Conservation (phyloP, 1,284 basidiomycete species). For the Malassezia restricta region DNA sequence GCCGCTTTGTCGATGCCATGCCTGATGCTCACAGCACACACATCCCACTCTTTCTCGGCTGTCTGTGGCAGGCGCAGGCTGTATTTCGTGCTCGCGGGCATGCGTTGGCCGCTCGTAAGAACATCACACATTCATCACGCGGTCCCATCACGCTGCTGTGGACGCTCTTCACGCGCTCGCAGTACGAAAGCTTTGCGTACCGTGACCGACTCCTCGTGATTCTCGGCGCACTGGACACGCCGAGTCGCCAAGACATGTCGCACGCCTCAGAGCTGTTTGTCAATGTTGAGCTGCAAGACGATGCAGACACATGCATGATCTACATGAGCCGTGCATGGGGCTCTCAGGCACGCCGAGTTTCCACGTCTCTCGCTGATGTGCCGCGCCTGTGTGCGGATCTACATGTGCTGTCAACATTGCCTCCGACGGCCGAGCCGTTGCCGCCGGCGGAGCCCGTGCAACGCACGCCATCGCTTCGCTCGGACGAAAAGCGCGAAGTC, state of each 20-base stretch:
- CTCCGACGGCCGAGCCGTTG: background rate
- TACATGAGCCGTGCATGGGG: slow-evolving; percentile 1
- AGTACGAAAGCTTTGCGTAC: slow-evolving; percentile 6
- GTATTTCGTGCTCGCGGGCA: slow-evolving; percentile 25
- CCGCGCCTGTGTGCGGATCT: slow-evolving; percentile 7
- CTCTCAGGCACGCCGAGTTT: background rate
- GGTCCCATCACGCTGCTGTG: slow-evolving; percentile 7
- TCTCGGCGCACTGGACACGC: background rate
- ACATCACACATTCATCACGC: slow-evolving; percentile 16
- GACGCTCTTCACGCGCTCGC: slow-evolving; percentile 8
- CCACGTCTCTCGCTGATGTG: background rate
- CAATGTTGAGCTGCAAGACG: background rate
- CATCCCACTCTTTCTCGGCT: slow-evolving; percentile 37
- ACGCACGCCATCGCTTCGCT: slow-evolving; percentile 3
- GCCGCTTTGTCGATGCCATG: slow-evolving; percentile 64
- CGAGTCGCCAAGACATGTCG: background rate
- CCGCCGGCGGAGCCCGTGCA: slow-evolving; percentile 1
- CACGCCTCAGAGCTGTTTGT: background rate
- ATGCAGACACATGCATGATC: background rate
- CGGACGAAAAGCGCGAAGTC: background rate
- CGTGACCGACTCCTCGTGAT: background rate
- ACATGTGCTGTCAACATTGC: slow-evolving; percentile 4
- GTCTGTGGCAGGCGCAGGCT: slow-evolving; percentile 39
- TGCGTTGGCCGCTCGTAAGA: slow-evolving; percentile 26
- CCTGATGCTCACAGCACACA: slow-evolving; percentile 52